Percentiles rank a stretch among this genome's conserved stretches.
Conservation (phyloP, 495 filamentous ascomycete species). For the Parmelia sp. region DNA sequence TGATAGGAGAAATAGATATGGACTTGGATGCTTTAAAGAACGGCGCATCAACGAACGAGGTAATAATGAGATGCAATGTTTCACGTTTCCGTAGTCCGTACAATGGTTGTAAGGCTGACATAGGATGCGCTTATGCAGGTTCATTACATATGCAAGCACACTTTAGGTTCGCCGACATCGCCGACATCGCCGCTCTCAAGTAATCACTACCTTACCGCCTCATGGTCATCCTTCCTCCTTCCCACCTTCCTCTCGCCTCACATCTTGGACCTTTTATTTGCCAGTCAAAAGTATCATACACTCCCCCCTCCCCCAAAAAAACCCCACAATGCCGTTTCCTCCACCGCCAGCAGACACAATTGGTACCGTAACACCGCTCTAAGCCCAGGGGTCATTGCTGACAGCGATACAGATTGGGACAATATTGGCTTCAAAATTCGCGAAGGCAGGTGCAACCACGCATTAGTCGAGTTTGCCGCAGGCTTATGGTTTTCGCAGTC, state of each 20-base stretch:
- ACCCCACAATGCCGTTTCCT: conserved; percentile 52
- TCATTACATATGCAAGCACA: background rate
- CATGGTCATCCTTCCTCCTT: background rate
- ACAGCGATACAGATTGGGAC: conserved; percentile 82
- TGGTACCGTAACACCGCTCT: conserved; percentile 38
- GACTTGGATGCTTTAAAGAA: background rate
- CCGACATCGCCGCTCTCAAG: background rate
- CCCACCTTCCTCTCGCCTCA: background rate
- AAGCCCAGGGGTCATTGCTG: background rate
- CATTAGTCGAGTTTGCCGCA: background rate
- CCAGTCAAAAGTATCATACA: background rate
- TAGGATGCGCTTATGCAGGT: conserved; percentile 7
- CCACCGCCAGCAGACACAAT: conserved; percentile 76
- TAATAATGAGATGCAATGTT: too few relatives aligned
- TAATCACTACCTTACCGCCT: background rate
- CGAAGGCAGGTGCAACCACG: conserved; percentile 52
- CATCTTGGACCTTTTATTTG: too few relatives aligned
- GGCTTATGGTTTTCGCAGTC: conserved; percentile 42
- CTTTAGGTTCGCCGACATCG: background rate
- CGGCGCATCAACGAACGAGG: too few relatives aligned
- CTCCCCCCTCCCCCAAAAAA: background rate
- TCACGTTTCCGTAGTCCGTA: too few relatives aligned
- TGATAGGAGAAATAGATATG: background rate
- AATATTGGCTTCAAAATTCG: conserved; percentile 87
- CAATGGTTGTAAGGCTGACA: background rate